Percentiles rank a stretch among this genome's conserved stretches.
These are phyloP conservation scores for Jatropha curcas DNA, from an alignment of 345 rosid species.

Conservation along the genomic window DNA sequence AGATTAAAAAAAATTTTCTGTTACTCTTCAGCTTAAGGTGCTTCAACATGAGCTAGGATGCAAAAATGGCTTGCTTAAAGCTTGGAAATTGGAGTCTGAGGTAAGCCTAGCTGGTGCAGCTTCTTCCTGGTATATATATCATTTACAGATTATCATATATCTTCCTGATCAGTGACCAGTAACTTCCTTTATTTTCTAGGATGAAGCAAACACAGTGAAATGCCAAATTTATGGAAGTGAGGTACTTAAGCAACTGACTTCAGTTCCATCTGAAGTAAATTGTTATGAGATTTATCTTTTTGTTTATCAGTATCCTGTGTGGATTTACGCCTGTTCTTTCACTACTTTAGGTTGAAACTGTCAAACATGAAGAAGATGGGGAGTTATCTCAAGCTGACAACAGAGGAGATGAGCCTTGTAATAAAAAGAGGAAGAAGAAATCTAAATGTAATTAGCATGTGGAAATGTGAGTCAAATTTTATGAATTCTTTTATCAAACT, in stretches of 20 bases:
- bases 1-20: constrained; percentile 21
- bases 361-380: constrained; percentile 19
- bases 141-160: background rate
- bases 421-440: constrained; percentile 35
- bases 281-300: constrained; percentile 12
- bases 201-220: constrained; percentile 28
- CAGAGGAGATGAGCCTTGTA: constrained; percentile 25
- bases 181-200: constrained; percentile 28
- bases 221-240: constrained; percentile 28
- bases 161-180: constrained; percentile 16
- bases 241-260: constrained; percentile 24
- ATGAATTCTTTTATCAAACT: background rate
- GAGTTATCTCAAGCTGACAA: constrained; percentile 22
- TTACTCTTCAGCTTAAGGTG: constrained; percentile 49
- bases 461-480: background rate
- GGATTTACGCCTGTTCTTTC: constrained; percentile 25
- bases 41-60: constrained; percentile 78
- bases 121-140: background rate
- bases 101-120: constrained; percentile 18
- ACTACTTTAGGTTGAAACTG: constrained; percentile 37
- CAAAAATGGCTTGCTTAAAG: constrained; percentile 49
- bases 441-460: constrained; percentile 37
- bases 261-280: constrained; percentile 1
- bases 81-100: constrained; percentile 35
- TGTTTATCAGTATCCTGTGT: constrained; percentile 8